Percentiles rank a stretch among this genome's conserved stretches.
Conservation (phyloP, 192 early-diverging fungal genomes). For the Rhizophagus prolifer region DNA sequence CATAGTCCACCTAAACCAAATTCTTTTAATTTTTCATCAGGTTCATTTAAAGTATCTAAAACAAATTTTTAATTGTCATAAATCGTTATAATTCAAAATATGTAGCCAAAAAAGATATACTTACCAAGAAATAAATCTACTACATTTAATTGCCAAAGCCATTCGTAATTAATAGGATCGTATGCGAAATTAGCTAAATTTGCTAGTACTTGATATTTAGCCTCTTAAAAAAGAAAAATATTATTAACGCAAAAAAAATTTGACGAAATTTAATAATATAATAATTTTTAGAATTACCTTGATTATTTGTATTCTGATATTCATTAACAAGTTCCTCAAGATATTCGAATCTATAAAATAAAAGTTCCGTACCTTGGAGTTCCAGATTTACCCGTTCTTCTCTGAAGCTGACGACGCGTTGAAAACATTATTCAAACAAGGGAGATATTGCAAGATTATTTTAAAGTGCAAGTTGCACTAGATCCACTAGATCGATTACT, state of each 20-base stretch:
- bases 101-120: neutral
- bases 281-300: conserved; percentile 18
- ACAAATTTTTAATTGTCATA: neutral
- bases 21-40: conserved; percentile 24
- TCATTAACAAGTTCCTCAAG: conserved; percentile 28
- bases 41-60: conserved; percentile 23
- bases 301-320: conserved; percentile 28
- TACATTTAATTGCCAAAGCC: conserved; percentile 40
- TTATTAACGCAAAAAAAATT: neutral
- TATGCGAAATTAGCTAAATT: conserved; percentile 55
- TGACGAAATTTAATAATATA: neutral
- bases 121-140: conserved; percentile 42
- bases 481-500: no score
- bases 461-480: no score
- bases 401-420: conserved; percentile 5
- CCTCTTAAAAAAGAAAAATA: conserved; percentile 1
- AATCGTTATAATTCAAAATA: neutral
- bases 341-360: conserved; percentile 20
- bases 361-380: conserved; percentile 6
- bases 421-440: conserved; percentile 12
- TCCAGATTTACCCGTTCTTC: conserved; percentile 21
- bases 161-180: conserved; percentile 53
- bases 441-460: no score
- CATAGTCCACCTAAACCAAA: conserved; percentile 31
- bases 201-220: conserved; percentile 40